Conservation (phyloP, 225 moss, liverwort and hornwort species). For the Polytrichum formosum region DNA sequence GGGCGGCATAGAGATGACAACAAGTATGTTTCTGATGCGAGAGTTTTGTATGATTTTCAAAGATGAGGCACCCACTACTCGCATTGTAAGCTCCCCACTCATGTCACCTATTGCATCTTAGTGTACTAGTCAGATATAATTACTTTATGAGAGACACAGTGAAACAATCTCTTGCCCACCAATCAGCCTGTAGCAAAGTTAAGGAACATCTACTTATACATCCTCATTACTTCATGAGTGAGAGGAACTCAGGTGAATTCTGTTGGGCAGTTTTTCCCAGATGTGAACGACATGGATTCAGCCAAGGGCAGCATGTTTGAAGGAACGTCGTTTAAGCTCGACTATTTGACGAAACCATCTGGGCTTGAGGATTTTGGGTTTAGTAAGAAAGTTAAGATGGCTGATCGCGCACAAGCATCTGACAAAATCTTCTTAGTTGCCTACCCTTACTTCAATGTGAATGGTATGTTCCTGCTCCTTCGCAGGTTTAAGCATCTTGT, state of each 20-base stretch:
- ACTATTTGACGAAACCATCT: slow-evolving; percentile 59
- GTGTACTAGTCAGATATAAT: not conserved
- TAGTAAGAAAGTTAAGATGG: slow-evolving; percentile 85
- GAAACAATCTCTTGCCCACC: not conserved
- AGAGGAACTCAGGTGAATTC: not conserved
- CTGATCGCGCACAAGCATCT: slow-evolving; percentile 58
- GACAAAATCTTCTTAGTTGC: slow-evolving; percentile 88
- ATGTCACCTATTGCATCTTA: not conserved
- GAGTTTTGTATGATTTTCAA: slow-evolving; percentile 76
- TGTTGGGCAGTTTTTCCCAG: slow-evolving; percentile 85
- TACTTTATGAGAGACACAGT: not conserved
- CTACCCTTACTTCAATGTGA: slow-evolving; percentile 99
- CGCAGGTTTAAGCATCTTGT: not conserved
- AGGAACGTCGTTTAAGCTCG: slow-evolving; percentile 58
- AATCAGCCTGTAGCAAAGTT: not conserved
- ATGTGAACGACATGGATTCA: slow-evolving; percentile 61
- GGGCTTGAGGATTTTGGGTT: slow-evolving; percentile 91
- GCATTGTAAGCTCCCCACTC: slow-evolving; percentile 52
- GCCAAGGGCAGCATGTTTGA: slow-evolving; percentile 44
- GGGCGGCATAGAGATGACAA: slow-evolving; percentile 95
- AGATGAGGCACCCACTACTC: slow-evolving; percentile 60
- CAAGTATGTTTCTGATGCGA: slow-evolving; percentile 76
- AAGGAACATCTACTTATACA: not conserved
- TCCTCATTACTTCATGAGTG: not conserved
- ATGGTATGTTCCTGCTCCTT: slow-evolving; percentile 47